A percentile compares a stretch with the other conserved stretches of the same genome.
Evolutionary conservation across 768 basidiomycete species (phyloP).

Genomic region (Royoungia palumana): DNA sequence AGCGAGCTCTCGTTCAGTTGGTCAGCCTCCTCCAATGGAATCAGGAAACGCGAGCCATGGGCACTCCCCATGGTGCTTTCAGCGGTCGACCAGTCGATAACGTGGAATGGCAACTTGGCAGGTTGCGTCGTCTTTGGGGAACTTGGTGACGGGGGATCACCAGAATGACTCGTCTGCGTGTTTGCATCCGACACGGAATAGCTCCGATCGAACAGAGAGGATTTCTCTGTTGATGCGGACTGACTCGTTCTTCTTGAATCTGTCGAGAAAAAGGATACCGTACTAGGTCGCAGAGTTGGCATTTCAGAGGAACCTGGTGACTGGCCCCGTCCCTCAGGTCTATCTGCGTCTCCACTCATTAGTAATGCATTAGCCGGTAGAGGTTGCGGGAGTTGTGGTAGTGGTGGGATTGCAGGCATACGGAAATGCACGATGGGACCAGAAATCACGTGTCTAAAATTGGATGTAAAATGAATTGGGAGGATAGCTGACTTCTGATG

Average conservation of each 20-base stretch:
- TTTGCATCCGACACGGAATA: conserved; percentile 26
- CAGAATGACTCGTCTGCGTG: conserved; percentile 20
- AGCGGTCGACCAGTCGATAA: conserved; percentile 46
- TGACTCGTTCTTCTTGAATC: conserved; percentile 34
- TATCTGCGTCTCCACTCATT: conserved; percentile 25
- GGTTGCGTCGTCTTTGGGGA: conserved; percentile 7
- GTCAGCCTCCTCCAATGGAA: conserved; percentile 42
- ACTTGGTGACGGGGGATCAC: conserved; percentile 21
- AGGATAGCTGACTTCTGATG: conserved; percentile 48
- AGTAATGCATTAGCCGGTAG: conserved; percentile 26
- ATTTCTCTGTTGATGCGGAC: conserved; percentile 33
- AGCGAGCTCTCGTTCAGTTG: conserved; percentile 56
- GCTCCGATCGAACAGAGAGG: conserved; percentile 30
- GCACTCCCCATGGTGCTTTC: conserved; percentile 38
- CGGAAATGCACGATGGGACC: conserved; percentile 62
- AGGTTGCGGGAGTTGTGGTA: conserved; percentile 42
- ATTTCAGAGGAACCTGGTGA: conserved; percentile 11
- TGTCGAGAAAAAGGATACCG: conserved; percentile 53
- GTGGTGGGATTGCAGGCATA: conserved; percentile 68
- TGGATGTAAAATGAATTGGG: conserved; percentile 66
- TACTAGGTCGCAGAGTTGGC: conserved; percentile 36
- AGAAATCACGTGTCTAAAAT: conserved; percentile 62
- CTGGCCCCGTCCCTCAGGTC: conserved; percentile 19
- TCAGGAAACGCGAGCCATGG: conserved; percentile 34
- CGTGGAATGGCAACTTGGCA: conserved; percentile 34